These are phyloP conservation scores for Acer yangbiense DNA, from an alignment of 345 rosid genomes.

Conservation along the genomic window DNA sequence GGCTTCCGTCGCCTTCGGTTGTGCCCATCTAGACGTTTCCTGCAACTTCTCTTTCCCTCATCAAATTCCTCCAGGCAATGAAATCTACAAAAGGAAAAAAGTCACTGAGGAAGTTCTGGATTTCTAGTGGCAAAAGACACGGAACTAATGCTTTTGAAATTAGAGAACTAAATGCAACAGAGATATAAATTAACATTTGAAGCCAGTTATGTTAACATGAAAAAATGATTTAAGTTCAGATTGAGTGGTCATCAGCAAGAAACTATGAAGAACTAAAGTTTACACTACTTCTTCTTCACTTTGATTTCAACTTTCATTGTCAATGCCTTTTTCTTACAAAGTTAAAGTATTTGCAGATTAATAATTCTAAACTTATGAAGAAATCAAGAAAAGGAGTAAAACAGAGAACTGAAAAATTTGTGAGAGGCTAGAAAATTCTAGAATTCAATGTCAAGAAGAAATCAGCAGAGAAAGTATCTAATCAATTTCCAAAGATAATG, in stretches of 20 bases:
- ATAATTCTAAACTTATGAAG: not conserved
- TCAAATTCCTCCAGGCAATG: conserved; percentile 60
- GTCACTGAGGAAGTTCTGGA: not conserved
- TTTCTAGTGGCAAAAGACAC: not conserved
- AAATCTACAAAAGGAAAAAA: conserved; percentile 33
- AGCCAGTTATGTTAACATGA: not conserved
- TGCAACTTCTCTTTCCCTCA: conserved; percentile 63
- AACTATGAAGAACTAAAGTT: conserved; percentile 2
- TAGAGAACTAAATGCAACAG: not conserved
- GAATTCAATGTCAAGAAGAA: not conserved
- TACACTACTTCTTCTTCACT: conserved; percentile 4
- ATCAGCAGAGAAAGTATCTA: not conserved
- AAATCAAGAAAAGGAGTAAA: not conserved
- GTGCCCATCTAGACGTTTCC: conserved; percentile 63
- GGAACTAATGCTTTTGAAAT: not conserved
- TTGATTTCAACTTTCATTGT: not conserved
- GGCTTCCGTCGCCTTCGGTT: conserved; percentile 56
- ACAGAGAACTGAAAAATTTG: not conserved
- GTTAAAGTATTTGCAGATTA: not conserved
- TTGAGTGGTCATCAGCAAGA: not conserved
- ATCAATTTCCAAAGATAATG: not conserved
- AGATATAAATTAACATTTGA: not conserved
- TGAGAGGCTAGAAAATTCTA: not conserved
- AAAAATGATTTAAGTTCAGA: not conserved
- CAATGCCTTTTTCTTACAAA: not conserved